These are phyloP conservation scores for Hymenoscyphus fraxineus DNA, from an alignment of 2,329 filamentous ascomycete species.

Conservation along the genomic window DNA sequence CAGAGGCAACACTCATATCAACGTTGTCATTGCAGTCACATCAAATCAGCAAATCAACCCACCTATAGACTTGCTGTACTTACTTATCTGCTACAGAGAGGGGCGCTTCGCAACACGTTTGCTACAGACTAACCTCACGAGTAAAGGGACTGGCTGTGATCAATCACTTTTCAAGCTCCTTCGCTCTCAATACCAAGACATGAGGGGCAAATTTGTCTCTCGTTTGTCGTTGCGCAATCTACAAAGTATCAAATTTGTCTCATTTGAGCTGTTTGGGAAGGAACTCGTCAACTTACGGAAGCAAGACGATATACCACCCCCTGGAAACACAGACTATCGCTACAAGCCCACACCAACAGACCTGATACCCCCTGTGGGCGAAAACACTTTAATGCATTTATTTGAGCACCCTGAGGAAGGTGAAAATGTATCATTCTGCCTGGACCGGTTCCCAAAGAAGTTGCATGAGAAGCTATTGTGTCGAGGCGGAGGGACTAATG, in stretches of 20 bases:
- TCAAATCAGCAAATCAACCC: not conserved
- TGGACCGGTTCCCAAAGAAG: conserved; percentile 26
- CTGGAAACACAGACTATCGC: conserved; percentile 16
- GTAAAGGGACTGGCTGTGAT: conserved; percentile 14
- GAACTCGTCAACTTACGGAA: conserved; percentile 23
- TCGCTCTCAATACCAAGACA: conserved; percentile 11
- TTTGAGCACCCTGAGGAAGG: conserved; percentile 21
- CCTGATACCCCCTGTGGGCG: conserved; percentile 21
- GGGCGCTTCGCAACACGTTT: conserved; percentile 21
- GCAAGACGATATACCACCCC: conserved; percentile 22
- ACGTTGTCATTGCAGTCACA: no score
- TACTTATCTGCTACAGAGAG: conserved; percentile 21
- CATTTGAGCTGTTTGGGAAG: conserved; percentile 22
- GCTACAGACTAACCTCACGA: conserved; percentile 20
- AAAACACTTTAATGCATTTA: conserved; percentile 22
- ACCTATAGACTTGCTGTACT: conserved; percentile 13
- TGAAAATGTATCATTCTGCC: conserved; percentile 13
- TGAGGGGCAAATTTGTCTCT: conserved; percentile 12
- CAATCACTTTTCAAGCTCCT: conserved; percentile 20
- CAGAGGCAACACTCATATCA: no score
- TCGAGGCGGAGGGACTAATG: conserved; percentile 14
- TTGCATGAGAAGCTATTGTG: conserved; percentile 21
- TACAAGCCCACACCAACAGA: conserved; percentile 22
- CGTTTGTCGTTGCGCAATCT: conserved; percentile 18
- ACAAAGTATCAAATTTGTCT: conserved; percentile 24